phyloP scores from a whole-genome alignment of 805 yeast genomes.

The Geotrichum ghanense region DNA sequence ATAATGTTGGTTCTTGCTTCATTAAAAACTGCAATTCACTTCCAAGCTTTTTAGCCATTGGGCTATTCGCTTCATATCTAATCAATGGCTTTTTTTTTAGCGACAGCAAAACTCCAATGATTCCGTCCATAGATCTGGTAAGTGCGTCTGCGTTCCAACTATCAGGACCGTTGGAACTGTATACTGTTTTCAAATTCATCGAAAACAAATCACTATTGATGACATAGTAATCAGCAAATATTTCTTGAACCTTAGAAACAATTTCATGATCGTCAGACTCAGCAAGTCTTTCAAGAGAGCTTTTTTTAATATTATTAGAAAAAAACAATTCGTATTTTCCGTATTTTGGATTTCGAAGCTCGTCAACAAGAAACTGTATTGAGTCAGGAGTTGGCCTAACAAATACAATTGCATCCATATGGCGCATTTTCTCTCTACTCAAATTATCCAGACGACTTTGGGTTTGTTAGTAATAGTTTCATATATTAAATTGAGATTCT shows the following conservation, averaged over 20 bases:
- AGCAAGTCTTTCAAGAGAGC: conserved; percentile 75
- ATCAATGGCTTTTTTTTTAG: conserved; percentile 69
- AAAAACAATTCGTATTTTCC: conserved; percentile 66
- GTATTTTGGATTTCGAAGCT: conserved; percentile 70
- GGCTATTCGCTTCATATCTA: conserved; percentile 62
- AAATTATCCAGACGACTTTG: conserved; percentile 40
- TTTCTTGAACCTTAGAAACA: conserved; percentile 63
- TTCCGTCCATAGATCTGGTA: conserved; percentile 31
- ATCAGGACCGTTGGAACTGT: conserved; percentile 22
- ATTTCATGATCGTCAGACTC: conserved; percentile 83
- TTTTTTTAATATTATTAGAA: conserved; percentile 63
- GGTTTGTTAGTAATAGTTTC: not conserved
- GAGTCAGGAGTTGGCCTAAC: conserved; percentile 62
- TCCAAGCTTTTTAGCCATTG: conserved; percentile 54
- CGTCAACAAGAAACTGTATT: conserved; percentile 48
- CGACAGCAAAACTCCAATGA: conserved; percentile 54
- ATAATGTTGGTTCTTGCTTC: conserved; percentile 36
- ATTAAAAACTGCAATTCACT: conserved; percentile 38
- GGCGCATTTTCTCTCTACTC: conserved; percentile 60
- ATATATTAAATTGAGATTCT: not conserved
- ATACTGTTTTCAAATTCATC: conserved; percentile 21
- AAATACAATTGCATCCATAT: conserved; percentile 70
- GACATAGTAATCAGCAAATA: conserved; percentile 74
- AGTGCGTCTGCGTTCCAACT: conserved; percentile 38
- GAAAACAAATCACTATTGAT: conserved; percentile 59